Evolutionary conservation across 257 asterid species (phyloP).

Genomic region (Gentiana macrophylla): DNA sequence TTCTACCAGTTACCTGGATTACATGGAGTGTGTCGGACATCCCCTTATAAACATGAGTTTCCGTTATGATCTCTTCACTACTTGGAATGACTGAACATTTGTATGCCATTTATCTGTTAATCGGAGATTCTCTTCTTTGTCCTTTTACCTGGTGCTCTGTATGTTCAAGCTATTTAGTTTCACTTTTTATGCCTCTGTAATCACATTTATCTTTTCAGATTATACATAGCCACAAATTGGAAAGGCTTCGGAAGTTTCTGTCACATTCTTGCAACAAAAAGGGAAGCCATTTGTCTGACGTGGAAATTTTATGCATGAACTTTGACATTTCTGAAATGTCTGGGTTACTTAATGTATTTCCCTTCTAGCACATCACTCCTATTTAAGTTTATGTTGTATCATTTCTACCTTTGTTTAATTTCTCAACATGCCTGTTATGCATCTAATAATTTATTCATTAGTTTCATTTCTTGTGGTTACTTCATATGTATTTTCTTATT

Average conservation of each 20-base stretch:
- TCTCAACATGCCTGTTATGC: too few relatives aligned
- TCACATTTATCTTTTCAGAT: constrained; percentile 20
- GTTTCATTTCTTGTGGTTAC: too few relatives aligned
- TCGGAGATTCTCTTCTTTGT: background rate
- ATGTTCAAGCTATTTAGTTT: background rate
- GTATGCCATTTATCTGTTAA: background rate
- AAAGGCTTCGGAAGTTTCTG: constrained; percentile 19
- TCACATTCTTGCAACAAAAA: constrained; percentile 29
- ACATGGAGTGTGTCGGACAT: too few relatives aligned
- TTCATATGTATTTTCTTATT: too few relatives aligned
- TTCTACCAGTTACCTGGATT: too few relatives aligned
- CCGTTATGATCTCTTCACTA: background rate
- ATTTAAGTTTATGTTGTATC: background rate
- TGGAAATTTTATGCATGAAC: constrained; percentile 54
- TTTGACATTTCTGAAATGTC: constrained; percentile 77
- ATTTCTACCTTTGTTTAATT: background rate
- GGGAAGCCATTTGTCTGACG: constrained; percentile 31
- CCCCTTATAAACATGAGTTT: too few relatives aligned
- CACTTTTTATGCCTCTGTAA: constrained; percentile 7
- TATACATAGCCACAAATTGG: constrained; percentile 18
- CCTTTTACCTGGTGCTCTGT: background rate
- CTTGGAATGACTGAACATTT: background rate
- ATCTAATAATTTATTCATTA: too few relatives aligned
- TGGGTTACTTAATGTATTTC: constrained; percentile 73
- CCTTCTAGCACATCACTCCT: too few relatives aligned